Evolutionary conservation across 257 asterid species (phyloP).

Genomic region (Cynanchum wilfordii): DNA sequence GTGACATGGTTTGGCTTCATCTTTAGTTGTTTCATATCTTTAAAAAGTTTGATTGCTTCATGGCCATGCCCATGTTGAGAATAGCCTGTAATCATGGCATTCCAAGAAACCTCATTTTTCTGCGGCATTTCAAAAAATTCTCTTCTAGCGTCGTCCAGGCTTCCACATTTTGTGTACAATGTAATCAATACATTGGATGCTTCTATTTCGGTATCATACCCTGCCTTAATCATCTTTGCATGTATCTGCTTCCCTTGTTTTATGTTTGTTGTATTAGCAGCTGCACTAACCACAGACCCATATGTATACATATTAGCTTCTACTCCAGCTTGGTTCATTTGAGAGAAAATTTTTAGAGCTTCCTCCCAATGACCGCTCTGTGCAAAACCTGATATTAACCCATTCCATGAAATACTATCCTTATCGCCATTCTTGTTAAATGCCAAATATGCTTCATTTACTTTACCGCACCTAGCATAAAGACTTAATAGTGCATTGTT

Average conservation of each 20-base stretch:
- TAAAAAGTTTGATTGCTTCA: slow-evolving; percentile 65
- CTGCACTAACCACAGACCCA: slow-evolving; percentile 79
- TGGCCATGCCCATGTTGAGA: slow-evolving; percentile 82
- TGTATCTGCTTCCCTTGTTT: slow-evolving; percentile 71
- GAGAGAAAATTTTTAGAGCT: slow-evolving; percentile 55
- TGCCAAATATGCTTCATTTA: slow-evolving; percentile 46
- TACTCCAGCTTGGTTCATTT: slow-evolving; percentile 58
- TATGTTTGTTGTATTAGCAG: slow-evolving; percentile 61
- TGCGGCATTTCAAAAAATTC: slow-evolving; percentile 55
- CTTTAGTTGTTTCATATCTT: slow-evolving; percentile 49
- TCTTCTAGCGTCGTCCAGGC: slow-evolving; percentile 54
- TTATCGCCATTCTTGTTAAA: slow-evolving; percentile 48
- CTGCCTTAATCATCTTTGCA: slow-evolving; percentile 52
- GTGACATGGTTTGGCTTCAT: slow-evolving; percentile 66
- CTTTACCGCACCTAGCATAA: slow-evolving; percentile 77
- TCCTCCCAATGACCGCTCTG: slow-evolving; percentile 76
- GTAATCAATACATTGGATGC: slow-evolving; percentile 76
- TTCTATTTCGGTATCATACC: slow-evolving; percentile 52
- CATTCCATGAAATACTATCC: slow-evolving; percentile 73
- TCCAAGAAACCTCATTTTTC: slow-evolving; percentile 78
- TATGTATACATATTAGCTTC: slow-evolving; percentile 75
- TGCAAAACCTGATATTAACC: slow-evolving; percentile 80
- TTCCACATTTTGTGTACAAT: slow-evolving; percentile 78
- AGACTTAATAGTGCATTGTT: slow-evolving; percentile 73
- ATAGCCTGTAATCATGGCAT: slow-evolving; percentile 80